Evolutionary conservation across 257 asterid species (phyloP).

Genomic region (Plantago ovata): DNA sequence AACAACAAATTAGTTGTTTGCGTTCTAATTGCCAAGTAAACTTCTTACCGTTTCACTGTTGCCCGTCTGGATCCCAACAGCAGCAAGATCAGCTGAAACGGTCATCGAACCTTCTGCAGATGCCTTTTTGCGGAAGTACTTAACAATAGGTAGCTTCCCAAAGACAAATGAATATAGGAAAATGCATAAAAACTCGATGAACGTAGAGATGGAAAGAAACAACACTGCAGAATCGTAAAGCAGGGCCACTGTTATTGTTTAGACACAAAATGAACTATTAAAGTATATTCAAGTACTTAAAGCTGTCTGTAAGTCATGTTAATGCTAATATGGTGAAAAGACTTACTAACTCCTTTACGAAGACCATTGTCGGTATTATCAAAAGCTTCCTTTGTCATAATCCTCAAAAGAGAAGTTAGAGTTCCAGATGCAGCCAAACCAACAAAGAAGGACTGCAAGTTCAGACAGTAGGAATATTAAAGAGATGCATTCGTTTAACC

Average conservation of each 20-base stretch:
- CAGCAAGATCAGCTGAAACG: slow-evolving; percentile 85
- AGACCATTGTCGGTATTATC: slow-evolving; percentile 60
- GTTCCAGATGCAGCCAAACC: slow-evolving; percentile 95
- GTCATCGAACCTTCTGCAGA: slow-evolving; percentile 83
- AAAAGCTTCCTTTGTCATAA: slow-evolving; percentile 74
- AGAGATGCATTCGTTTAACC: not conserved
- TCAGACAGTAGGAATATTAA: not conserved
- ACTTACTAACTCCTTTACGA: slow-evolving; percentile 86
- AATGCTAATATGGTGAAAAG: not conserved
- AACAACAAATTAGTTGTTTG: not conserved
- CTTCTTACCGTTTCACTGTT: slow-evolving; percentile 20
- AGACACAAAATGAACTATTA: not conserved
- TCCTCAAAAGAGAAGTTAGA: slow-evolving; percentile 73
- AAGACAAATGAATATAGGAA: slow-evolving; percentile 62
- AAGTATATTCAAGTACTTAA: not conserved
- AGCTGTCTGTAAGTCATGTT: not conserved
- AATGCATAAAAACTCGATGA: slow-evolving; percentile 60
- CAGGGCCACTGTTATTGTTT: not conserved
- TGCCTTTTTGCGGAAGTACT: slow-evolving; percentile 68
- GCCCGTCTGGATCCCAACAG: slow-evolving; percentile 51
- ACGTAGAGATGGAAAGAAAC: slow-evolving; percentile 57
- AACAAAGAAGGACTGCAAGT: slow-evolving; percentile 68
- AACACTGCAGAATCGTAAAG: slow-evolving; percentile 41
- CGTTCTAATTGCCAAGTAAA: not conserved
- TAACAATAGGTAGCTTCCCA: slow-evolving; percentile 63